These are phyloP conservation scores for Cladosporium sp. DNA, from an alignment of 2,329 filamentous ascomycete genomes.

Conservation along the genomic window DNA sequence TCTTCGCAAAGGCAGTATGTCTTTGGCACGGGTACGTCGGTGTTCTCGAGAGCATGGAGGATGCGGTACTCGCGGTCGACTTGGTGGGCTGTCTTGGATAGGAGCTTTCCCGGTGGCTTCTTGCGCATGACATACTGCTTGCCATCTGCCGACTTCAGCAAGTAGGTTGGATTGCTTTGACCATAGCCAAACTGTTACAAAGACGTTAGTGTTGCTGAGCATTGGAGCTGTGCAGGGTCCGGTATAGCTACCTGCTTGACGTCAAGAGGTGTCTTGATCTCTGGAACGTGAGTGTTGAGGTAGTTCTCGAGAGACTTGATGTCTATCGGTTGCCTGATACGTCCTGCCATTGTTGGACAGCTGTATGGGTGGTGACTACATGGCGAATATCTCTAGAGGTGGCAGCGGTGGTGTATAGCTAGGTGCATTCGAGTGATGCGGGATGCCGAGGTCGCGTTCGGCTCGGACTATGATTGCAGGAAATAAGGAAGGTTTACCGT, in stretches of 20 bases:
- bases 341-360: constrained; percentile 65
- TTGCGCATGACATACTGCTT: constrained; percentile 86
- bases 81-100: constrained; percentile 91
- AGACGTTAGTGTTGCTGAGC: background rate
- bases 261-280: constrained; percentile 76
- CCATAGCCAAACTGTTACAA: constrained; percentile 80
- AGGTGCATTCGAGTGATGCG: background rate
- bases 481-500: background rate
- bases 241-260: constrained; percentile 70
- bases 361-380: background rate
- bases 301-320: constrained; percentile 73
- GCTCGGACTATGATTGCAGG: background rate
- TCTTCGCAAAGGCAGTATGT: constrained; percentile 86
- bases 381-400: background rate
- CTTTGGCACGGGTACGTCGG: constrained; percentile 80
- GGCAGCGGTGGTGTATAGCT: background rate
- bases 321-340: constrained; percentile 87
- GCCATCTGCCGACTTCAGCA: constrained; percentile 69
- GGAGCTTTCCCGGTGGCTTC: constrained; percentile 90
- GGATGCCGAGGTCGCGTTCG: constrained; percentile 10
- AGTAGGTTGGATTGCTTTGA: constrained; percentile 96
- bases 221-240: background rate
- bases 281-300: constrained; percentile 71
- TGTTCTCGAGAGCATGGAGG: constrained; percentile 73
- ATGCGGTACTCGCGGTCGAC: constrained; percentile 95